Evolutionary conservation across 495 filamentous ascomycete genomes (phyloP).

Genomic region (Aspergillus nanangensis): DNA sequence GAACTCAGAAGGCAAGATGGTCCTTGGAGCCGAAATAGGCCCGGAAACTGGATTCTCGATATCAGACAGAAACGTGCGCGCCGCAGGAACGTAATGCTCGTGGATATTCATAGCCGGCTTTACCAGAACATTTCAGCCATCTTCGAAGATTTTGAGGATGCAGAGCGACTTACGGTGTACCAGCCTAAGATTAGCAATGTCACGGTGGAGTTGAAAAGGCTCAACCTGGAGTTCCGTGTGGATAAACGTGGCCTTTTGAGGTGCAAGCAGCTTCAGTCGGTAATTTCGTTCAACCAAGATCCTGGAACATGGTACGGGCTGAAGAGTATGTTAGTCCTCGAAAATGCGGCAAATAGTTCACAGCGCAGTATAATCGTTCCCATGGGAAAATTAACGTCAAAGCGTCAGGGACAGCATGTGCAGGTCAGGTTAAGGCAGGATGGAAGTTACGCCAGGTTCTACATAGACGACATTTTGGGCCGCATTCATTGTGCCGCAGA

Average conservation of each 20-base stretch:
- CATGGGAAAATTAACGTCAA: slow-evolving; percentile 25
- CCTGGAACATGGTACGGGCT: slow-evolving; percentile 51
- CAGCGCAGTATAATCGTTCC: slow-evolving; percentile 46
- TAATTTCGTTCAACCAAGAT: slow-evolving; percentile 44
- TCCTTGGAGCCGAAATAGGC: slow-evolving; percentile 29
- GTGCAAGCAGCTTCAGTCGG: slow-evolving; percentile 32
- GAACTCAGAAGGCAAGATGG: slow-evolving; percentile 23
- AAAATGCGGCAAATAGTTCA: slow-evolving; percentile 14
- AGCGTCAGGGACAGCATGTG: slow-evolving; percentile 26
- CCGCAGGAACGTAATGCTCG: slow-evolving; percentile 9
- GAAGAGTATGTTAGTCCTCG: slow-evolving; percentile 45
- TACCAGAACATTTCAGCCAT: slow-evolving; percentile 23
- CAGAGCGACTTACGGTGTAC: slow-evolving; percentile 25
- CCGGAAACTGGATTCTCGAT: slow-evolving; percentile 21
- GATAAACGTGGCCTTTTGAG: slow-evolving; percentile 10
- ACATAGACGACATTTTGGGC: slow-evolving; percentile 42
- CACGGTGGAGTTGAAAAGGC: slow-evolving; percentile 36
- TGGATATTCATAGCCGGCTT: slow-evolving; percentile 27
- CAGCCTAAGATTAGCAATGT: slow-evolving; percentile 16
- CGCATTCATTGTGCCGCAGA: slow-evolving; percentile 41
- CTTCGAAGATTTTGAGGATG: slow-evolving; percentile 27
- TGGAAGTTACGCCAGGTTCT: slow-evolving; percentile 34
- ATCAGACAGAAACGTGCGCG: slow-evolving; percentile 18
- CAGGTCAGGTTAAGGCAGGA: slow-evolving; percentile 27
- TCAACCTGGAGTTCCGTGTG: slow-evolving; percentile 45